Evolutionary conservation across 2,329 filamentous ascomycete species (phyloP), one percentile per base, ranked within the genome.

Genomic region (Ophiostoma australiae): DNA sequence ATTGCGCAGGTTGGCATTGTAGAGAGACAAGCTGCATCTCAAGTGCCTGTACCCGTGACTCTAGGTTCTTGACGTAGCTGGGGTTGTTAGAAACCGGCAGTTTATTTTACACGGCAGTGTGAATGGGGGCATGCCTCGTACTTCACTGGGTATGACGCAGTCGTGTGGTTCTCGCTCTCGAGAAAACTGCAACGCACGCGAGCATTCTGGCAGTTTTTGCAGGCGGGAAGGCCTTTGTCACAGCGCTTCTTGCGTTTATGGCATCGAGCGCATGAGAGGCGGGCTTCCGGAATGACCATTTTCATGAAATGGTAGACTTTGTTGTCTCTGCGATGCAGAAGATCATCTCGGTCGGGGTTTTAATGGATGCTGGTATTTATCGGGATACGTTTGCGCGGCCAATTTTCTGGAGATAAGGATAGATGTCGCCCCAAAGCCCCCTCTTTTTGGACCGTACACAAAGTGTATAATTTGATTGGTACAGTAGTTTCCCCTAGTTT

Each of bases 221-320:
- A 83, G 44, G 77, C 74, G 1, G 81, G 81, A 27, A 83, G 72
- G 1, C 70, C 72, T 13, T 79, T 76, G 74, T 82, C 81, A 71
- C 81, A 83, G 67, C 78, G 77, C 76, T 83, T 83, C 74, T 82
- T 83, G 31, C 81, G 75, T 65, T 77, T 78, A 73, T 82, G 79
- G 70, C 81, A 82, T 15, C 81, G 70, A 1, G 70, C 39, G 58
- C 73, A 74, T 31, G 71, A 73, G 23, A 69, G 71, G 31, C 70
- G 58, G 17, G 72, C 72, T 44, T 74, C 71, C 23, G 73, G 72
- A 10, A 33, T 33, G 5, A 70, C 33, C 70, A 71, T 71, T 27
- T 10, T 63, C 6, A 41, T 41, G 55, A 58, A 23, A 27, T 67
- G 55, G 35, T 7, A 10, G 20, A 23, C 17, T 3, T 8, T 39